These are phyloP conservation scores for Niveomyces coronatus DNA, from an alignment of 2,329 filamentous ascomycete genomes.

Conservation along the genomic window DNA sequence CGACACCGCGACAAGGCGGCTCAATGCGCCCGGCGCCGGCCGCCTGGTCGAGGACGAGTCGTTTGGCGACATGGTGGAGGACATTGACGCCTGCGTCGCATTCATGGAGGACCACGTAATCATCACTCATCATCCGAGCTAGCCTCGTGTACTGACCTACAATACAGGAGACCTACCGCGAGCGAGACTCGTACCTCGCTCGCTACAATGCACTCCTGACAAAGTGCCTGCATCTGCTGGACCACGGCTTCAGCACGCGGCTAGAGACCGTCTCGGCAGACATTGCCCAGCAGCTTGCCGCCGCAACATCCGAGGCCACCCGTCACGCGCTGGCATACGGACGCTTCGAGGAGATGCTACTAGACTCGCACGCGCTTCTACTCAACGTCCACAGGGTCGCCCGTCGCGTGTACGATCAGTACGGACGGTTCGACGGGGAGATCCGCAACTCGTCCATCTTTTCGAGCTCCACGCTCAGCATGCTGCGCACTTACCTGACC, in stretches of 20 bases:
- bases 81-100: slow-evolving; percentile 79
- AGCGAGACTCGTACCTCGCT: slow-evolving; percentile 78
- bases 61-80: slow-evolving; percentile 79
- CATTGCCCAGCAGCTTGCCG: slow-evolving; percentile 42
- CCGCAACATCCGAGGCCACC: slow-evolving; percentile 48
- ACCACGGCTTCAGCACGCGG: slow-evolving; percentile 43
- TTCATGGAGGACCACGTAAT: slow-evolving; percentile 84
- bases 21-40: slow-evolving; percentile 86
- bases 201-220: slow-evolving; percentile 74
- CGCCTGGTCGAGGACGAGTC: slow-evolving; percentile 74
- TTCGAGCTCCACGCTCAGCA: slow-evolving; percentile 40
- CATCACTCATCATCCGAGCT: slow-evolving; percentile 5
- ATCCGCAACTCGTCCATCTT: slow-evolving; percentile 41
- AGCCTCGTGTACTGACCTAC: slow-evolving; percentile 11
- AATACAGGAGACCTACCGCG: slow-evolving; percentile 64
- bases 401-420: slow-evolving; percentile 40
- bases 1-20: slow-evolving; percentile 76
- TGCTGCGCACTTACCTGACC: slow-evolving; percentile 43
- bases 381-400: slow-evolving; percentile 45
- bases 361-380: slow-evolving; percentile 45
- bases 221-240: slow-evolving; percentile 51
- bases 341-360: slow-evolving; percentile 47
- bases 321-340: slow-evolving; percentile 50
- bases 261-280: slow-evolving; percentile 44
- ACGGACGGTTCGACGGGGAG: slow-evolving; percentile 33